A percentile compares a stretch with the other conserved stretches of the same genome.
phyloP scores from a whole-genome alignment of 2,329 filamentous ascomycete genomes.

The Aphanoascus verrucosus region DNA sequence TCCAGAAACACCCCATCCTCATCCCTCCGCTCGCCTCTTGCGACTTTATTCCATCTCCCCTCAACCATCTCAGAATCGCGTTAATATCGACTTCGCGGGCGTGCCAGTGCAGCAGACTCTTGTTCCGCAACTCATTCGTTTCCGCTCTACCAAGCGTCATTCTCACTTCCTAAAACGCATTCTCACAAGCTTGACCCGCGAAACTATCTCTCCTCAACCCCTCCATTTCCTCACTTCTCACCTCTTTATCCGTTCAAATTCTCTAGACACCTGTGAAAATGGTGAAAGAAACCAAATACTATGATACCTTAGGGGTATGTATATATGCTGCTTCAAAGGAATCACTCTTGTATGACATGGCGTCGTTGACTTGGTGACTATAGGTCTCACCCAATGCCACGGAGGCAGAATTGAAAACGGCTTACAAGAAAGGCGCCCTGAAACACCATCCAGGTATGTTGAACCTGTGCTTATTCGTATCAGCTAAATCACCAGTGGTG shows the following conservation, averaged over 20 bases:
- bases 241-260: slow-evolving; percentile 14
- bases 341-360: not conserved
- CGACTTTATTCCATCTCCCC: slow-evolving; percentile 13
- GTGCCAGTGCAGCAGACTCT: not conserved
- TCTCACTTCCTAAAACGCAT: too few relatives aligned
- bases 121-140: not conserved
- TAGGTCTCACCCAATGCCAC: slow-evolving; percentile 69
- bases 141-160: too few relatives aligned
- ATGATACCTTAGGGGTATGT: slow-evolving; percentile 40
- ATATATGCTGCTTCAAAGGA: not conserved
- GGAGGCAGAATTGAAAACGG: slow-evolving; percentile 82
- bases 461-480: slow-evolving; percentile 29
- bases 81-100: not conserved
- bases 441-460: slow-evolving; percentile 75
- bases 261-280: slow-evolving; percentile 29
- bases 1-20: not conserved
- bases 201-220: slow-evolving; percentile 7
- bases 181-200: not conserved
- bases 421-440: slow-evolving; percentile 86
- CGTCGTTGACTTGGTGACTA: not conserved
- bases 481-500: not conserved
- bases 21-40: slow-evolving; percentile 16
- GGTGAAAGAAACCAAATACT: slow-evolving; percentile 43
- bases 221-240: slow-evolving; percentile 13
- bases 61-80: not conserved